Evolutionary conservation across 139 green algal species (phyloP), one percentile per base, ranked within the genome.

Genomic region (Coelastrella sp.): DNA sequence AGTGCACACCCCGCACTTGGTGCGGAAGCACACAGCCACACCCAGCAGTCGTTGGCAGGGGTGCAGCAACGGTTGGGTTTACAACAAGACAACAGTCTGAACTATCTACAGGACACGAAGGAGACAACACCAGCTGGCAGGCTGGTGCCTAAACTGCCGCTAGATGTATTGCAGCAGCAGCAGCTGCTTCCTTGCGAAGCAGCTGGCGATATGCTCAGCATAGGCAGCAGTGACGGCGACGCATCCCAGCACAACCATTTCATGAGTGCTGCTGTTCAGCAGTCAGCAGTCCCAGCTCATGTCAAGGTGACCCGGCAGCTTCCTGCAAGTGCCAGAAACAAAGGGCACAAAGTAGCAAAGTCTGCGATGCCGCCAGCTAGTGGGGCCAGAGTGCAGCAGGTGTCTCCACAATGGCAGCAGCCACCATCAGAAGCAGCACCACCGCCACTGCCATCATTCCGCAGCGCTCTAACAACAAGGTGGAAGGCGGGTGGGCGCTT

Each of bases 81-180:
- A n/a, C n/a, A n/a, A n/a, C n/a, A n/a, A n/a, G n/a, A n/a, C n/a
- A n/a, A n/a, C n/a, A n/a, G n/a, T n/a, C n/a, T n/a, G n/a, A n/a
- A n/a, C n/a, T n/a, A n/a, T n/a, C n/a, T n/a, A n/a, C n/a, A n/a
- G n/a, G n/a, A n/a, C n/a, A n/a, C n/a, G n/a, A n/a, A n/a, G n/a
- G n/a, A n/a, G n/a, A n/a, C n/a, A n/a, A n/a, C n/a, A n/a, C n/a
- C 83, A 56, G 68, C 83, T 22, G 83, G 80, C 65, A 23, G 74
- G 22, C 6, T 7, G 64, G 76, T 80, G 5, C 74, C 74, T 22
- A 83, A 65, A 22, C 76, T 83, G 76, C 76, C 17, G 10, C 54
- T 65, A 8, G 22, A 64, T 54, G 4, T n/a, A 13, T 17, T 61
- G 47, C 76, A 22, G 17, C 76, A 65, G 54, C 54, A 65, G 47